Base-by-base conservation (phyloP, 495 filamentous ascomycete genomes). In the Chaetomium tenue region DNA sequence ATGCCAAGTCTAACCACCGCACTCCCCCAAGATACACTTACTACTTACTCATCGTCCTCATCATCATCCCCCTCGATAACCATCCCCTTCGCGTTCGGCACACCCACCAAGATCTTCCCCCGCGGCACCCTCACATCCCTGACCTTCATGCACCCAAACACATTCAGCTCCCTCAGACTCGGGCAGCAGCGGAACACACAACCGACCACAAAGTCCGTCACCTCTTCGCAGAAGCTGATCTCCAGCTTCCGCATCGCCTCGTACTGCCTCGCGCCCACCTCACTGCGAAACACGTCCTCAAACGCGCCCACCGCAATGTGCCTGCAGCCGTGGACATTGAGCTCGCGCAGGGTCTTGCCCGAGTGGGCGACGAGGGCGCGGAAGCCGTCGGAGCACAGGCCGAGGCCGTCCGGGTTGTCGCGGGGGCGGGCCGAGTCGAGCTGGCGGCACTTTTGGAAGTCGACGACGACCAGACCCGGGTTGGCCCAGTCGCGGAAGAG, bases 141-240 rank as follows among this genome's bases (percentile, higher is more conserved):
- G 39, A 95, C 84, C 68, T 88, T 87, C 78, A 92, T 92, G 76
- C 91, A 93, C 25, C 89, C 91, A 76, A 95, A 97, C 6, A 91
- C 89, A 47, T 89, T 87, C 53, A 95, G 68, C 70, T 86, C 86
- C 71, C 85, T 84, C 40, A 97, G 66, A 5, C 80, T 80, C 5
- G 91, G 91, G 67, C 91, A 96, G 70, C 82, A 81, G 51, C 81
- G 78, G 74, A 96, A 91, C 56, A 96, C 91, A 20, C 80, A 83
- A 2, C 86, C 85, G 0, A 91, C 82, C 20, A 95, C 79, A 25
- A 84, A 84, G 66, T 92, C 91, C 64, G 93, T 88, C 7, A 93
- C 86, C 23, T 78, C 78, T 13, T 86, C 85, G 66, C 88, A 87
- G 74, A 96, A 96, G 64, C 87, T 88, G 55, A 96, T 79, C 70